Base-by-base conservation (phyloP, 805 yeast species). In the Metschnikowia corniflorae region DNA sequence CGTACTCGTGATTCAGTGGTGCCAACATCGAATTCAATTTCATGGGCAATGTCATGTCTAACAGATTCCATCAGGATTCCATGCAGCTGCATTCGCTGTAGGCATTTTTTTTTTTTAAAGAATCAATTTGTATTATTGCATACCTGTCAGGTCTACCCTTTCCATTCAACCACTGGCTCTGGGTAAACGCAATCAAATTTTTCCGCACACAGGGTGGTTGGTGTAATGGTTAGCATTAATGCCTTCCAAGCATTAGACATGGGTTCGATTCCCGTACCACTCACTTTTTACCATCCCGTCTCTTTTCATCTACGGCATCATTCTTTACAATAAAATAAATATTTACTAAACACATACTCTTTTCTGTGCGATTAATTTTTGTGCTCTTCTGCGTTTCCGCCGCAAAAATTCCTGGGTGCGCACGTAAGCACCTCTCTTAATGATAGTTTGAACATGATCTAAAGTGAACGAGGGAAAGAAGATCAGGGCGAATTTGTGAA, bases 201-300 rank as follows among this genome's bases (percentile, higher is more conserved):
- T n/a, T n/a, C n/a, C n/a, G n/a, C n/a, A n/a, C n/a, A n/a, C n/a
- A n/a, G 87, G 86, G 82, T 77, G 82, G 81, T 80, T 82, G 79
- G 91, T 82, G 86, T 82, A 82, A 86, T 79, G 88, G 91, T 78
- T 80, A 82, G 78, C 86, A 82, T 82, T 70, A 78, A 77, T 78
- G 87, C 88, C 88, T 82, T 82, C 89, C 89, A 82, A 82, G 89
- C 87, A 78, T 78, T 82, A 70, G 89, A 78, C 86, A 80, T 75
- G 89, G 87, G 91, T 82, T 82, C 91, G 88, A 82, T 80, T 82
- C 89, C 83, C 87, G 82, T 78, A 79, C 80, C 81, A 78, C 80
- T 80, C 87, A 78, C 49, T 51, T 52, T 58, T 59, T 26, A n/a
- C n/a, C n/a, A 79, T 80, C 81, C 78, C 80, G 80, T 86, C 78